Base-by-base conservation (phyloP, 2,329 filamentous ascomycete genomes). In the Diaporthe amygdali region DNA sequence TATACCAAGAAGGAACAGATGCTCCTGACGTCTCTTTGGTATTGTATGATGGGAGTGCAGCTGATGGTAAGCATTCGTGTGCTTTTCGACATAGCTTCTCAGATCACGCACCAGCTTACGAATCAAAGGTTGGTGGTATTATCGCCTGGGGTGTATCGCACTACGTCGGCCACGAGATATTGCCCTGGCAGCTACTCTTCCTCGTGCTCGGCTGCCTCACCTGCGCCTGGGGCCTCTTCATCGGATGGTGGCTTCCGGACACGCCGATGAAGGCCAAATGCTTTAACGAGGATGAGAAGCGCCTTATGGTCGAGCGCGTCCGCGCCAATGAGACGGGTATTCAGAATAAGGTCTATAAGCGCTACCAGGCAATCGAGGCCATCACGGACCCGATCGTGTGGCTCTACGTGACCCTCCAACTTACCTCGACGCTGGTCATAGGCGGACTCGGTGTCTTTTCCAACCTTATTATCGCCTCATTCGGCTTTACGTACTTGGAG, bases 201-300 rank as follows among this genome's bases (percentile, higher is more conserved):
- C 76, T 85, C 7, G 78, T 83, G 8, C 79, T 84, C 10, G 84
- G 84, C 0, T 73, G 78, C 4, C 72, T 79, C 1, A 85, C 81
- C 3, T 77, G 76, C 10, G 71, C 76, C 5, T 82, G 78, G 77
- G 81, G 79, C 20, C 63, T 79, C 27, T 77, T 82, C 17, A 78
- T 84, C 63, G 78, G 79, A 12, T 79, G 79, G 73, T 82, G 79
- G 74, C 80, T 90, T 25, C 86, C 86, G 0, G 86, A 89, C 74
- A 84, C 82, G 51, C 87, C 88, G 0, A 82, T 84, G 64, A 86
- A 84, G 67, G 86, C 87, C 3, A 82, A 81, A 32, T 89, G 88
- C 72, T 79, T 87, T 39, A 81, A 76, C n/a, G 78, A 82, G 14
- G 80, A 81, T 25, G 79, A 85, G 44, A 83, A 82, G 51, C 75